Base-by-base conservation (phyloP, 176 grass and related monocot species). In the Eremochloa ophiuroides region DNA sequence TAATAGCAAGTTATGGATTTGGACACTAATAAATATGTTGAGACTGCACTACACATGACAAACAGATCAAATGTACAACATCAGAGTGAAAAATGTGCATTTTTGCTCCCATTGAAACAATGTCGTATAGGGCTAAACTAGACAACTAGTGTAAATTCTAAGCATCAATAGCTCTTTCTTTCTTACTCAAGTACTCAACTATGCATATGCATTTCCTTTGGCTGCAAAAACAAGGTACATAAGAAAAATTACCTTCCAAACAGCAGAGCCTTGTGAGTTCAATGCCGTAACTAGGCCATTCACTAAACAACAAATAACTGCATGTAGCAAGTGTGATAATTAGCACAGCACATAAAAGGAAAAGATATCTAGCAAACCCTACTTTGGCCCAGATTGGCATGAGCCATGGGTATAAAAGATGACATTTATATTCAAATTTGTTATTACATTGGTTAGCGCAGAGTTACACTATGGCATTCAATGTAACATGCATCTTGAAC, bases 251-350 rank as follows among this genome's bases (percentile, higher is more conserved):
- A 98, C 95, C 95, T 94, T 94, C 95, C 95, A 98, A 70, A 89
- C 42, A 85, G 87, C 83, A 85, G 78, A 42, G 61, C 92, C 92
- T 74, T 70, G 61, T 80, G 88, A 77, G 85, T 81, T 87, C 59
- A 98, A 85, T 62, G 89, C 48, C 11, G 94, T 82, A 71, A 94
- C 92, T 73, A 92, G 70, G 50, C 95, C 95, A 17, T 91, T 89
- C 71, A 98, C 95, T 86, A 98, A 89, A 59, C 92, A 98, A 87
- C 95, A 97, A 80, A 89, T 83, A 77, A 98, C 95, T 98, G 78
- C 70, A 90, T 4, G 62, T 68, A 62, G 22, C 25, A 82, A 82
- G 47, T 79, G 20, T 33, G 62, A 10, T 55, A 62, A 60, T 86
- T 51, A 84, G 61, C 56, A 88, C 31, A 84, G 20, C 31, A 63